These are phyloP conservation scores for Mycena rosella DNA, from an alignment of 768 basidiomycete genomes.

Conservation along the genomic window DNA sequence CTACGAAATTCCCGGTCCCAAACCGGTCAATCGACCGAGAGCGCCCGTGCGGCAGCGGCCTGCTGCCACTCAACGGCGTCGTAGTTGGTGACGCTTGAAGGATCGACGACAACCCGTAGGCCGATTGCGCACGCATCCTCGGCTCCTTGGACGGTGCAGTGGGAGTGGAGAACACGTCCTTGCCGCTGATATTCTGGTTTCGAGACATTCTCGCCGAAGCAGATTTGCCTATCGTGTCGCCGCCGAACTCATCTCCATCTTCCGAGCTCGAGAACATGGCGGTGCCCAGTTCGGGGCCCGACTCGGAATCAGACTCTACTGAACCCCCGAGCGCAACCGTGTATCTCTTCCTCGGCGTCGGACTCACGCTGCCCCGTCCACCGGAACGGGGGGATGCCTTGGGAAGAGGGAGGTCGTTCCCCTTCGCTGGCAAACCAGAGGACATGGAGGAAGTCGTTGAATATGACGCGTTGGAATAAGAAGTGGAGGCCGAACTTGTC, in stretches of 20 bases:
- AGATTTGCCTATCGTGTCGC: constrained; percentile 75
- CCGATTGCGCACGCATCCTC: constrained; percentile 68
- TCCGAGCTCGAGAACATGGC: constrained; percentile 59
- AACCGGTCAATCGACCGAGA: constrained; percentile 59
- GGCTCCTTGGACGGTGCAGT: constrained; percentile 49
- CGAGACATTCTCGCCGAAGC: constrained; percentile 51
- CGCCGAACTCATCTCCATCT: constrained; percentile 59
- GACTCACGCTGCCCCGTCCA: constrained; percentile 70
- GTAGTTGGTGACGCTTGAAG: constrained; percentile 41
- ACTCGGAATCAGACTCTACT: constrained; percentile 60
- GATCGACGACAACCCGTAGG: constrained; percentile 60
- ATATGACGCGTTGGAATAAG: constrained; percentile 43
- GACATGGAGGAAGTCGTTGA: constrained; percentile 47
- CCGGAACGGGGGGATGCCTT: constrained; percentile 46
- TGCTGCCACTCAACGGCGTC: constrained; percentile 51
- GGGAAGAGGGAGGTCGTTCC: constrained; percentile 46
- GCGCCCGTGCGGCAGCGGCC: constrained; percentile 41
- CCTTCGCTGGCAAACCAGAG: constrained; percentile 37
- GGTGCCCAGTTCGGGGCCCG: constrained; percentile 48
- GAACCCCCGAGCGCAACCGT: constrained; percentile 88
- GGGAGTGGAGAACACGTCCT: constrained; percentile 31
- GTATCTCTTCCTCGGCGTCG: constrained; percentile 87
- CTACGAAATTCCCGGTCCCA: constrained; percentile 73
- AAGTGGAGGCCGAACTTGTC: constrained; percentile 43
- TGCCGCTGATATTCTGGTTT: constrained; percentile 39